Base-by-base conservation (phyloP, 768 basidiomycete species). In the Mycena olivaceomarginata region DNA sequence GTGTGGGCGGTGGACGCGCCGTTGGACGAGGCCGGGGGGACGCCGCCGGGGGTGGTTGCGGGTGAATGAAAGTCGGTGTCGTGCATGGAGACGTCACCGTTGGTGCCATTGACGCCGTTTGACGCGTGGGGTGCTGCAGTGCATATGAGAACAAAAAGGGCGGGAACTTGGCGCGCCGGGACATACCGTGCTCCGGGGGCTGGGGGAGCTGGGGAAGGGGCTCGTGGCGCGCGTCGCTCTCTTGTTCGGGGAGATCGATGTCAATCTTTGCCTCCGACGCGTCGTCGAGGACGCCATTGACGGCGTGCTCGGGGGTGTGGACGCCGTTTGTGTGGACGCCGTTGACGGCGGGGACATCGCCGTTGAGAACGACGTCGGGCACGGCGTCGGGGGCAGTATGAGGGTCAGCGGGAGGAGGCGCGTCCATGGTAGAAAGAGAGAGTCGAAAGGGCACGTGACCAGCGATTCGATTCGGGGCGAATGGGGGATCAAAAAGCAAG, bases 221-320 rank as follows among this genome's bases (percentile, higher is more conserved):
- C 80, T 94, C 93, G 82, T 92, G 90, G 72, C 91, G 91, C 81
- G 89, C 93, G 89, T 94, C 91, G 82, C 92, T 92, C 87, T 94
- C 93, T 78, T 91, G 90, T 81, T 92, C 90, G 80, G 89, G 88
- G 77, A 86, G 89, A 87, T 93, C 92, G 78, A 91, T 88, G 83
- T 92, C 90, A 81, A 93, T 92, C 87, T 93, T 93, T 79, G 91
- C 89, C 84, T 92, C 90, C 59, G 90, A 87, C 70, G 86, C 86
- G 46, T 92, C 92, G 82, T 91, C 91, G 77, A 82, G 80, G 16
- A 67, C 75, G 60, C 64, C 72, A 18, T 76, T 70, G 56, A 84
- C 88, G 75, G 81, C 85, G 82, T 87, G 89, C 25, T 59, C 69
- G 51, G 70, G 45, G 70, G 51, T 63, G 53, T 87, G 85, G 77